These are phyloP conservation scores for Sanguinoderma infundibulare DNA, from an alignment of 1,284 basidiomycete species.

Conservation along the genomic window DNA sequence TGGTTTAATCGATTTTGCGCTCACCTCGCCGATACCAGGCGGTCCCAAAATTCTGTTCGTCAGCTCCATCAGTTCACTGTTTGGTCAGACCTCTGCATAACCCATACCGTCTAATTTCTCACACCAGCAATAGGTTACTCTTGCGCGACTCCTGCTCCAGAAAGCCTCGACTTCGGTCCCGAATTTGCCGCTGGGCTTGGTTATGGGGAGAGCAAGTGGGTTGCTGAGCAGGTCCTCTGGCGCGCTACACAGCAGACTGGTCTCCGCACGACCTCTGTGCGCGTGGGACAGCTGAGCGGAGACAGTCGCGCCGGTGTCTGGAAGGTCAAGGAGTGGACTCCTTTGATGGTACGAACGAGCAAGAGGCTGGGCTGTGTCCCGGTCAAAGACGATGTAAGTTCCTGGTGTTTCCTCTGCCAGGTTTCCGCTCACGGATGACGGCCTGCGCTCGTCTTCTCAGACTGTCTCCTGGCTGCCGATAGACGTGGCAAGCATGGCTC, in stretches of 20 bases:
- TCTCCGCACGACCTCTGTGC: constrained; percentile 11
- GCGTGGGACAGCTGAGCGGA: constrained; percentile 22
- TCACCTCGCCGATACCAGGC: constrained; percentile 29
- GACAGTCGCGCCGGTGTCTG: constrained; percentile 15
- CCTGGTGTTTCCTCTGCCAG: neutral
- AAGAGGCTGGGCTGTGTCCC: constrained; percentile 10
- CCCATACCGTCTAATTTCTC: neutral
- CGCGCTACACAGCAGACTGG: constrained; percentile 5
- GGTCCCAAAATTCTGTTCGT: constrained; percentile 34
- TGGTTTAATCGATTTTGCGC: constrained; percentile 46
- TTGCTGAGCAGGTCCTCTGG: constrained; percentile 18
- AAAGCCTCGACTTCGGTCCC: constrained; percentile 8
- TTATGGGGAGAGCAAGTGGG: constrained; percentile 26
- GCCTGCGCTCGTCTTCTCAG: constrained; percentile 2
- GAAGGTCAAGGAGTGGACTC: constrained; percentile 20
- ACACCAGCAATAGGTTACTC: constrained; percentile 3
- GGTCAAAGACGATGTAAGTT: constrained; percentile 9
- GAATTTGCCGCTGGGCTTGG: constrained; percentile 14
- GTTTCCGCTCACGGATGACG: neutral
- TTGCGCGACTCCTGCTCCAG: neutral
- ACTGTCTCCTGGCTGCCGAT: constrained; percentile 25
- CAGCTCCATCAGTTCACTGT: constrained; percentile 20
- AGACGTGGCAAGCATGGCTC: constrained; percentile 21
- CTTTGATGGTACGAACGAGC: constrained; percentile 9
- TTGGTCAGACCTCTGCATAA: neutral